phyloP scores from a whole-genome alignment of 768 basidiomycete species.

The Trametes cubensis region DNA sequence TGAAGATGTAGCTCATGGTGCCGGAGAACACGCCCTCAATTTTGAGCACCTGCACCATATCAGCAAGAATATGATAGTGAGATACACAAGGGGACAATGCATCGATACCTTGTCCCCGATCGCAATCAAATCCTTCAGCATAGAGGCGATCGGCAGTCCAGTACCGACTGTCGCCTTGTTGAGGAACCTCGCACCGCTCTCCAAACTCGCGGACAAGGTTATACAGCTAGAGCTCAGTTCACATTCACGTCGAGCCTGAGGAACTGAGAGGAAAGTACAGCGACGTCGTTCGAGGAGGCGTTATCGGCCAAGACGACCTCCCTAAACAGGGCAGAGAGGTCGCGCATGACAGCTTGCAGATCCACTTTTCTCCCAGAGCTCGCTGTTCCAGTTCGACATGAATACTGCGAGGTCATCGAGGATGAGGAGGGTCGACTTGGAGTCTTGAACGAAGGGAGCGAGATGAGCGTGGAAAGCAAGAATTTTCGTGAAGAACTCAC shows the following conservation, averaged over 20 bases:
- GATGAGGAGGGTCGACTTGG: constrained; percentile 60
- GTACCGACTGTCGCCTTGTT: constrained; percentile 96
- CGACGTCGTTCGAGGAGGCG: constrained; percentile 84
- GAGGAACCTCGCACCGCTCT: constrained; percentile 65
- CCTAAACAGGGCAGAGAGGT: constrained; percentile 50
- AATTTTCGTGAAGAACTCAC: constrained; percentile 83
- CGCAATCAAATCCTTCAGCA: constrained; percentile 86
- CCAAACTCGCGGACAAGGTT: constrained; percentile 63
- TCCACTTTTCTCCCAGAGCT: constrained; percentile 48
- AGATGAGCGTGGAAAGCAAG: constrained; percentile 63
- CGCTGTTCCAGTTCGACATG: constrained; percentile 49
- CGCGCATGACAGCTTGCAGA: constrained; percentile 42
- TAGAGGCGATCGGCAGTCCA: constrained; percentile 88
- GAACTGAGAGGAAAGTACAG: constrained; percentile 79
- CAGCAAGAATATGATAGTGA: too few species aligned
- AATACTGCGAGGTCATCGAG: constrained; percentile 47
- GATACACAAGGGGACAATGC: constrained; percentile 16
- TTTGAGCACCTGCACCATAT: constrained; percentile 44
- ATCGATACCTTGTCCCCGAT: constrained; percentile 84
- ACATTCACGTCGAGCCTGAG: constrained; percentile 79
- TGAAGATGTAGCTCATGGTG: constrained; percentile 99
- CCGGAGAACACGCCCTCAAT: constrained; percentile 98
- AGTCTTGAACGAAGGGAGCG: constrained; percentile 72
- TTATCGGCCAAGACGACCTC: constrained; percentile 86
- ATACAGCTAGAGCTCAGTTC: constrained; percentile 67